phyloP scores from a whole-genome alignment of 495 filamentous ascomycete species.

The Trichoderma asperelloides region DNA sequence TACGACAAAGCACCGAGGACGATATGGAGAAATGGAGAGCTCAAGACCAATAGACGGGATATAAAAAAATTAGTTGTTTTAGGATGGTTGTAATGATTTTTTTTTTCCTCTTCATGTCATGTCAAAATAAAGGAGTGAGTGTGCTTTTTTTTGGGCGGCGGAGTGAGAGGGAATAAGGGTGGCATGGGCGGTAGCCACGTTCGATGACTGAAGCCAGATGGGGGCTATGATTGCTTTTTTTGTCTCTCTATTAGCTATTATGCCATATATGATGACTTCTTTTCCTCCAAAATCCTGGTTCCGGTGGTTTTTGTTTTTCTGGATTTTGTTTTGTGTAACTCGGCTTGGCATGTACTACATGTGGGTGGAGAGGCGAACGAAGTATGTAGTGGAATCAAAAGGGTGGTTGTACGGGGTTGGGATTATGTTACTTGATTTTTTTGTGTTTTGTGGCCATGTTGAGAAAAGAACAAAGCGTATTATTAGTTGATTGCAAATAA shows the following conservation, averaged over 20 bases:
- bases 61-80: not conserved
- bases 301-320: not conserved
- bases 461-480: no score
- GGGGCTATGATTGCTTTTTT: conserved; percentile 3
- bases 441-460: not conserved
- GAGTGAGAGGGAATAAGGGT: not conserved
- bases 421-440: not conserved
- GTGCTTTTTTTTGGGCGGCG: not conserved
- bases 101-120: not conserved
- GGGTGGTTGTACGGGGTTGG: not conserved
- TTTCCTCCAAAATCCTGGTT: not conserved
- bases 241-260: not conserved
- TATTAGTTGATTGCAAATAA: no score
- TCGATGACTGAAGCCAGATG: not conserved
- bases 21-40: conserved; percentile 95
- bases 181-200: not conserved
- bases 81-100: not conserved
- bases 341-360: not conserved
- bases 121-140: not conserved
- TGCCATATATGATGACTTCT: not conserved
- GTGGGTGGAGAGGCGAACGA: not conserved
- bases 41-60: conserved; percentile 8
- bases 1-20: conserved; percentile 81
- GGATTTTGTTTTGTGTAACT: not conserved
- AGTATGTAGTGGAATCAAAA: not conserved